Evolutionary conservation across 2,329 filamentous ascomycete genomes (phyloP).

Genomic region (Colletotrichum navitas): DNA sequence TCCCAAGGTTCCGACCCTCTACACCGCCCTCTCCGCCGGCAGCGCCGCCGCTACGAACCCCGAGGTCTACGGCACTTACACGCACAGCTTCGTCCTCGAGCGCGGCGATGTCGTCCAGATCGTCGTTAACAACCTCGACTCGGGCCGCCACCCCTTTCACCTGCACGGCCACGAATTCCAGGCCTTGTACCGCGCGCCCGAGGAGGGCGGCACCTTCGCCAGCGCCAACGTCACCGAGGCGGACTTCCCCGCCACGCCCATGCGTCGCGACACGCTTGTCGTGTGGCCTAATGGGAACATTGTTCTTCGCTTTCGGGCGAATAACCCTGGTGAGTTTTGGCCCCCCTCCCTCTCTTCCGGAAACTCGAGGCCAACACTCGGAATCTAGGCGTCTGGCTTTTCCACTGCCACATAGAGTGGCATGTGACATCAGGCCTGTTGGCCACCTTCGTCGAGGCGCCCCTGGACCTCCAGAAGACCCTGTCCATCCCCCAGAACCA

Average conservation of each 20-base stretch:
- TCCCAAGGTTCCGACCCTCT: conserved; percentile 84
- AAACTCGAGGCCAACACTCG: not conserved
- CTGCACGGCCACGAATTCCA: conserved; percentile 84
- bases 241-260: conserved; percentile 66
- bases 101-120: conserved; percentile 79
- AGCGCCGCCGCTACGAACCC: conserved; percentile 71
- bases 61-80: conserved; percentile 73
- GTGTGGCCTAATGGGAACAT: conserved; percentile 75
- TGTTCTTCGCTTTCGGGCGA: conserved; percentile 74
- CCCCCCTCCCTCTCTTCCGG: not conserved
- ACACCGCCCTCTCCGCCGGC: conserved; percentile 77
- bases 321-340: conserved; percentile 70
- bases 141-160: conserved; percentile 80
- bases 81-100: conserved; percentile 76
- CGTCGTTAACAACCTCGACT: conserved; percentile 81
- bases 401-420: conserved; percentile 88
- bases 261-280: conserved; percentile 77
- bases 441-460: conserved; percentile 74
- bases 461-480: conserved; percentile 70
- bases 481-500: conserved; percentile 72
- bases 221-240: conserved; percentile 58
- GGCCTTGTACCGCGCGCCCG: conserved; percentile 70
- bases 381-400: conserved; percentile 70
- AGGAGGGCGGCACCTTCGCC: conserved; percentile 69
- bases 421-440: conserved; percentile 77